These are phyloP conservation scores for Brettanomyces custersianus DNA, from an alignment of 805 yeast genomes.

Conservation along the genomic window DNA sequence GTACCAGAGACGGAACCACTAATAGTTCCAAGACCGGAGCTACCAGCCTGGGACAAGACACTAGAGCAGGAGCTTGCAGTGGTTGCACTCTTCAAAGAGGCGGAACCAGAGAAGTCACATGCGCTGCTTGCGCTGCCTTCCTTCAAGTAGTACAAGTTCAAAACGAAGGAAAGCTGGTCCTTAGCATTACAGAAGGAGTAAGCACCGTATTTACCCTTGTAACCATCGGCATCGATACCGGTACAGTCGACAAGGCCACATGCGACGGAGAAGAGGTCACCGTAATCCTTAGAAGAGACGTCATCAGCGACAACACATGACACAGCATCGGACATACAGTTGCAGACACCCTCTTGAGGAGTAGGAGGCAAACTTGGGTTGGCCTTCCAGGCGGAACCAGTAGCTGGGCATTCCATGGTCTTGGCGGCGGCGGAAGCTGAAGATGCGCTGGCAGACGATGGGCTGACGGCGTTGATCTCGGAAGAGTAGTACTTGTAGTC, in stretches of 20 bases:
- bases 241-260: slow-evolving; percentile 50
- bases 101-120: slow-evolving; percentile 66
- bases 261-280: slow-evolving; percentile 45
- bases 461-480: slow-evolving; percentile 45
- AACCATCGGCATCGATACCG: slow-evolving; percentile 56
- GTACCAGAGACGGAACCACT: slow-evolving; percentile 21
- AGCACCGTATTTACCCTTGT: slow-evolving; percentile 60
- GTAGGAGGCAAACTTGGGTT: slow-evolving; percentile 69
- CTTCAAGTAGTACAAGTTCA: slow-evolving; percentile 54
- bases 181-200: slow-evolving; percentile 63
- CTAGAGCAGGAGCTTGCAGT: slow-evolving; percentile 49
- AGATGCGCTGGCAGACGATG: slow-evolving; percentile 37
- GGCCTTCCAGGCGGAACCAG: slow-evolving; percentile 52
- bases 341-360: slow-evolving; percentile 56
- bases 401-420: slow-evolving; percentile 54
- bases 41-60: slow-evolving; percentile 56
- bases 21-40: slow-evolving; percentile 56
- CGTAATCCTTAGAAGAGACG: slow-evolving; percentile 49
- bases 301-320: slow-evolving; percentile 51
- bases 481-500: slow-evolving; percentile 59
- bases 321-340: slow-evolving; percentile 49
- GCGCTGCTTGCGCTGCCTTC: slow-evolving; percentile 38
- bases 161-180: slow-evolving; percentile 54
- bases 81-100: slow-evolving; percentile 38
- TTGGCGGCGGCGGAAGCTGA: slow-evolving; percentile 29